Conservation (phyloP, 1,284 basidiomycete genomes). For the Phenoliferia sp. region DNA sequence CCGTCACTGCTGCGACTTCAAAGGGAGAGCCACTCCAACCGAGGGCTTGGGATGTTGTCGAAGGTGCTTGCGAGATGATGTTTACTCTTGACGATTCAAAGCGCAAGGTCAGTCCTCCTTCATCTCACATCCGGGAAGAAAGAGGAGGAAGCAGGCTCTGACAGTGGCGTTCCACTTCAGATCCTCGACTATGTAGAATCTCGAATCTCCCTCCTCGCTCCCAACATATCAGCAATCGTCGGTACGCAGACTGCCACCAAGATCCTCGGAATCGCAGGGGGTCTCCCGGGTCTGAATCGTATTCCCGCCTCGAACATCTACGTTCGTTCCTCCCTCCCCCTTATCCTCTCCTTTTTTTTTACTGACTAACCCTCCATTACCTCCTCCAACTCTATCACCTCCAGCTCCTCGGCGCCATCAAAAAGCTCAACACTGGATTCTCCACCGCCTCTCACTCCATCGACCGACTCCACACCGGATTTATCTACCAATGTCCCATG, state of each 20-base stretch:
- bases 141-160: background rate
- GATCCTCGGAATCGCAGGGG: conserved; percentile 93
- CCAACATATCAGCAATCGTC: conserved; percentile 95
- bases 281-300: conserved; percentile 80
- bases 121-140: background rate
- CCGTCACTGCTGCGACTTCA: conserved; percentile 89
- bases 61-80: conserved; percentile 80
- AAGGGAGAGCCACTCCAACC: conserved; percentile 67
- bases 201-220: conserved; percentile 94
- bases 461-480: conserved; percentile 82
- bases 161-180: conserved; percentile 42
- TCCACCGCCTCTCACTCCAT: conserved; percentile 59
- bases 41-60: conserved; percentile 71
- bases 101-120: conserved; percentile 59
- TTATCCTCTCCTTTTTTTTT: background rate
- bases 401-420: conserved; percentile 87
- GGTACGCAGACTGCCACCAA: conserved; percentile 98
- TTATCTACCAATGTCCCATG: conserved; percentile 87
- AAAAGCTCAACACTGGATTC: conserved; percentile 81
- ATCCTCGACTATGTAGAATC: conserved; percentile 99
- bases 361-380: conserved; percentile 1
- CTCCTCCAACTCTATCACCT: background rate
- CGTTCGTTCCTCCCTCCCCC: conserved; percentile 52
- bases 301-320: conserved; percentile 96
- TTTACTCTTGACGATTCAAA: conserved; percentile 81